Base-by-base conservation (phyloP, 495 filamentous ascomycete species). In the Glonium stellatum region DNA sequence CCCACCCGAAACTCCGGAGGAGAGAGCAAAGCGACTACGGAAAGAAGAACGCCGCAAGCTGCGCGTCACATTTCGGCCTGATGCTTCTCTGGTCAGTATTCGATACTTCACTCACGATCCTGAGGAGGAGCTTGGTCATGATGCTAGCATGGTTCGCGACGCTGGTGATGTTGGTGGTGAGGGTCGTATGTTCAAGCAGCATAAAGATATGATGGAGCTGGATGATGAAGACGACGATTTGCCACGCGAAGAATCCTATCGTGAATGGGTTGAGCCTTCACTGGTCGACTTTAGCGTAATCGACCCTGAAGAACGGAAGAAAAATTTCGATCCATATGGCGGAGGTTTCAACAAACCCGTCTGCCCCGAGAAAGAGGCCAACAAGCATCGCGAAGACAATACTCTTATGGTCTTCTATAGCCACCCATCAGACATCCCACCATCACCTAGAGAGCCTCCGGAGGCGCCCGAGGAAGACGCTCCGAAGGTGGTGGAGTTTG, bases 331-430 rank as follows among this genome's bases (percentile, higher is more conserved):
- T 19, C 87, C 83, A 19, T 82, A 85, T 50, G 86, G 84, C 50
- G 90, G 90, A 49, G 71, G 70, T 4, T 65, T 72, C 11, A 77
- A 78, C 36, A 66, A 74, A 4, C 78, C 87, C 9, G 70, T 74
- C 0, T 91, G 86, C 9, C 75, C 81, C 0, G 85, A 95, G 68
- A 84, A 84, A 58, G 76, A 79, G 41, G 76, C 77, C 4, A 90
- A 90, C 68, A 79, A 86, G 31, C 79, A 84, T 53, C 83, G 88
- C 9, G 92, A 95, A 71, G 75, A 78, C 21, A 84, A 78, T n/a
- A 90, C 88, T 23, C 80, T 96, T 35, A 90, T 95, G 84, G 87
- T 86, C 5, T 82, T 90, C 60, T 93, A 96, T 67, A 81, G 86
- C 1, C 83, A 84, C 54, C 71, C 75, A 36, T 80, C 80, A 6